Percentiles rank a stretch among this genome's conserved stretches.
Conservation (phyloP, 1,139 yeast genomes). For the Hansenula sp. region DNA sequence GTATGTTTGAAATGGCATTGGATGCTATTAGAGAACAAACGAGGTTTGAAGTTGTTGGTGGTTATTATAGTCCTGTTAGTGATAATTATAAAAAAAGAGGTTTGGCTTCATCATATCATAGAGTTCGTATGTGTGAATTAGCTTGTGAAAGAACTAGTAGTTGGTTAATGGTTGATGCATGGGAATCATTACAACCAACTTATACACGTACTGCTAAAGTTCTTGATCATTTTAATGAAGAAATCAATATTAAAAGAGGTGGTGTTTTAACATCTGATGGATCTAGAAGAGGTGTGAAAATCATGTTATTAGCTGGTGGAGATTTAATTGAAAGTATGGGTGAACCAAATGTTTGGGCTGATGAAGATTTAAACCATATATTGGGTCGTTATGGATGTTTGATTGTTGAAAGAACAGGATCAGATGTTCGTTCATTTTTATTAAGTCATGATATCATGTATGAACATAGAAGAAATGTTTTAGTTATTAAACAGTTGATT, state of each 20-base stretch:
- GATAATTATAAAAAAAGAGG: slow-evolving; percentile 95
- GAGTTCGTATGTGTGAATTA: slow-evolving; percentile 96
- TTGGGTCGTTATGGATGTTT: slow-evolving; percentile 94
- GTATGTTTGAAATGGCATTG: slow-evolving; percentile 98
- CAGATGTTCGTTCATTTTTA: slow-evolving; percentile 89
- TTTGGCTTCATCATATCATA: slow-evolving; percentile 77
- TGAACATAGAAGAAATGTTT: slow-evolving; percentile 88
- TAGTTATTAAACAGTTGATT: slow-evolving; percentile 91
- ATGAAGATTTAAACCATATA: slow-evolving; percentile 89
- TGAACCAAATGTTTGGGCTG: slow-evolving; percentile 99
- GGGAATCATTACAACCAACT: slow-evolving; percentile 92
- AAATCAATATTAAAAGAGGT: slow-evolving; percentile 82
- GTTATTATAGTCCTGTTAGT: slow-evolving; percentile 95
- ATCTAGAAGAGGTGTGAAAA: slow-evolving; percentile 78
- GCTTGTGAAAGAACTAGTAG: slow-evolving; percentile 96
- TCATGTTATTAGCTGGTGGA: slow-evolving; percentile 97
- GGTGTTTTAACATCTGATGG: slow-evolving; percentile 80
- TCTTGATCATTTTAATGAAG: slow-evolving; percentile 93
- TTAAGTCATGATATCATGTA: slow-evolving; percentile 95
- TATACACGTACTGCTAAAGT: slow-evolving; percentile 95
- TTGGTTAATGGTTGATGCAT: slow-evolving; percentile 99
- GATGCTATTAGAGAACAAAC: slow-evolving; percentile 94
- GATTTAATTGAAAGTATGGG: slow-evolving; percentile 98
- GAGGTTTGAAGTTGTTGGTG: slow-evolving; percentile 91
- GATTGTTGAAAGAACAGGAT: slow-evolving; percentile 94